Evolutionary conservation across 257 asterid genomes (phyloP).

Genomic region (Mentha longifolia): DNA sequence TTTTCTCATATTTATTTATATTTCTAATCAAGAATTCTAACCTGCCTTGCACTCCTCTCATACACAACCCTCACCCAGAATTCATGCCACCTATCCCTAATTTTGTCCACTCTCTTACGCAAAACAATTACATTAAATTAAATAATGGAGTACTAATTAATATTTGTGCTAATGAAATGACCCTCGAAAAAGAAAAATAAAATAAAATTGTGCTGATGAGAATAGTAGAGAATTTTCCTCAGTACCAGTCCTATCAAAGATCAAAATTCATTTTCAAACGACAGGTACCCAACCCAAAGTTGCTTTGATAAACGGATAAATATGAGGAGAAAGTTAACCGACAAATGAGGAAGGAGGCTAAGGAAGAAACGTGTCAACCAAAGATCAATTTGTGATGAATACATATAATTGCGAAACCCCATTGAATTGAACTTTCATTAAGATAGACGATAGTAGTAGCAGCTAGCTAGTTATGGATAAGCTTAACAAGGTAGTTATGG

Average conservation of each 20-base stretch:
- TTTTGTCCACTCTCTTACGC: background rate
- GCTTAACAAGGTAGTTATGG: background rate
- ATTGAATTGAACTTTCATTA: no score
- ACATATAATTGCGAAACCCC: no score
- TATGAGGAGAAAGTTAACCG: background rate
- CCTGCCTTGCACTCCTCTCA: constrained; percentile 43
- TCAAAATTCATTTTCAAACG: no score
- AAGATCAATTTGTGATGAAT: background rate
- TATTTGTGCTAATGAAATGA: no score
- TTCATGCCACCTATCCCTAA: background rate
- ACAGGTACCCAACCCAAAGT: no score
- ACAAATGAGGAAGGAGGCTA: background rate
- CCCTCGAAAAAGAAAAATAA: no score
- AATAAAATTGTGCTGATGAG: no score
- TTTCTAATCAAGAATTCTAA: constrained; percentile 26
- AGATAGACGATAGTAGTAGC: no score
- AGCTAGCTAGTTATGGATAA: background rate
- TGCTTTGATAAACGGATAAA: no score
- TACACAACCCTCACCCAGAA: constrained; percentile 34
- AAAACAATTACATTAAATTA: background rate
- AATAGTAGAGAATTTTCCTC: no score
- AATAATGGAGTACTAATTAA: background rate
- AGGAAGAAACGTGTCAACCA: no score
- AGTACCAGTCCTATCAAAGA: no score
- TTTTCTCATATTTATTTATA: background rate